Evolutionary conservation across 805 yeast species (phyloP).

Genomic region (Tetrapisispora pingtungensis): DNA sequence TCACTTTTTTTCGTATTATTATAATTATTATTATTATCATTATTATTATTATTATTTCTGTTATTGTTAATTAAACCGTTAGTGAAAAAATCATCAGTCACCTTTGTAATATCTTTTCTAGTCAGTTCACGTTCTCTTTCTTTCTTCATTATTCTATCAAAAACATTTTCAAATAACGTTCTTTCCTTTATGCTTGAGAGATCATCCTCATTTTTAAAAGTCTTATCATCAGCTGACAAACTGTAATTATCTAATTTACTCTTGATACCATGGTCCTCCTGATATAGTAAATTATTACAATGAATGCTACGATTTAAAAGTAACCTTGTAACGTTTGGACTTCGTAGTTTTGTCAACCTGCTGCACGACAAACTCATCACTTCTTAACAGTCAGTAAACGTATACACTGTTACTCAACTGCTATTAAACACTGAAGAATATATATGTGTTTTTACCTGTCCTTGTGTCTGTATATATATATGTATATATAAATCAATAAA

Average conservation of each 20-base stretch:
- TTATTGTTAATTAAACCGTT: too few species aligned
- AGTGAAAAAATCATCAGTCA: neutral
- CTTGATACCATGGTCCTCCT: neutral
- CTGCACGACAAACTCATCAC: neutral
- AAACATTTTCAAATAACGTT: conserved; percentile 20
- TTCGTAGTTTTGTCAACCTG: neutral
- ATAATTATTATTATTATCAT: too few species aligned
- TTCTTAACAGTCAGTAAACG: too few species aligned
- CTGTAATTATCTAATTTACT: neutral
- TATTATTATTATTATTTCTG: too few species aligned
- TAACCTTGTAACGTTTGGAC: neutral
- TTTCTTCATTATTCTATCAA: conserved; percentile 18
- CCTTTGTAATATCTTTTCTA: neutral
- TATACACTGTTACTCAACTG: too few species aligned
- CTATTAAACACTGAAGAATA: too few species aligned
- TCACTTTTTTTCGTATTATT: neutral
- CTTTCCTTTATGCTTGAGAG: conserved; percentile 19
- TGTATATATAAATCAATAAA: too few species aligned
- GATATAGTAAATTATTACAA: neutral
- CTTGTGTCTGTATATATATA: too few species aligned
- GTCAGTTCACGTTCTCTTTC: conserved; percentile 10
- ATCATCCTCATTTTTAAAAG: conserved; percentile 4
- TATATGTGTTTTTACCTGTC: too few species aligned
- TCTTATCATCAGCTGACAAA: neutral
- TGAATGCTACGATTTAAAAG: neutral